Base-by-base conservation (phyloP, 2,329 filamentous ascomycete species). In the Stagonosporopsis cucurbitacearum region DNA sequence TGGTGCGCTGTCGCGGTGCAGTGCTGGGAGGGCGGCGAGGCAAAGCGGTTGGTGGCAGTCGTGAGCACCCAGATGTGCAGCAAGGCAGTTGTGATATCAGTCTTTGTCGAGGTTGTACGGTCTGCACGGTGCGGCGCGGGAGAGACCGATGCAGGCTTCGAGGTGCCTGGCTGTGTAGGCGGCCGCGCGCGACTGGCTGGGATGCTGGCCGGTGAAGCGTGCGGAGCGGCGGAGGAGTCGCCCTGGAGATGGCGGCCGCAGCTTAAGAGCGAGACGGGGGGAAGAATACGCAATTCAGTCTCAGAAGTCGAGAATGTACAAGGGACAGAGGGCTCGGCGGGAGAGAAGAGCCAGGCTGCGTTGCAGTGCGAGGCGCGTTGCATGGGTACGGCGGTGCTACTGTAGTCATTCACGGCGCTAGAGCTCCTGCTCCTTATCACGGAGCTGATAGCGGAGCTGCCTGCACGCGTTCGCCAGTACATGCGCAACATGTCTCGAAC, bases 51-150 rank as follows among this genome's bases (percentile, higher is more conserved):
- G 30, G 23, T 28, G 30, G 23, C 25, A 41, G 53, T 35, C 46
- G 61, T 58, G 56, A 60, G 52, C 53, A 56, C 53, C 53, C 47
- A 51, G 43, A 56, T 56, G 53, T 51, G 44, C 53, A 50, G 42
- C 46, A 23, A 39, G 48, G 37, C 36, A 9, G 41, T 47, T 30
- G 5, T n/a, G n/a, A n/a, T n/a, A 44, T 17, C 15, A 22, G 26
- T 35, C 9, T 22, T 15, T 23, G 36, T 33, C 11, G 53, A 37
- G 53, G 23, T 23, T 47, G 32, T 36, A 32, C 43, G 32, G 25
- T 42, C 53, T 51, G 37, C 20, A 36, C 53, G 36, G 11, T 6
- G 23, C 9, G 28, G 41, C 43, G 36, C 13, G 15, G 23, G 4
- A 30, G 42, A 23, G n/a, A 17, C 41, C 13, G 32, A 26, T 20